phyloP scores from a whole-genome alignment of 352 stramenopile genomes.

The Halophytophthora polymorphica region DNA sequence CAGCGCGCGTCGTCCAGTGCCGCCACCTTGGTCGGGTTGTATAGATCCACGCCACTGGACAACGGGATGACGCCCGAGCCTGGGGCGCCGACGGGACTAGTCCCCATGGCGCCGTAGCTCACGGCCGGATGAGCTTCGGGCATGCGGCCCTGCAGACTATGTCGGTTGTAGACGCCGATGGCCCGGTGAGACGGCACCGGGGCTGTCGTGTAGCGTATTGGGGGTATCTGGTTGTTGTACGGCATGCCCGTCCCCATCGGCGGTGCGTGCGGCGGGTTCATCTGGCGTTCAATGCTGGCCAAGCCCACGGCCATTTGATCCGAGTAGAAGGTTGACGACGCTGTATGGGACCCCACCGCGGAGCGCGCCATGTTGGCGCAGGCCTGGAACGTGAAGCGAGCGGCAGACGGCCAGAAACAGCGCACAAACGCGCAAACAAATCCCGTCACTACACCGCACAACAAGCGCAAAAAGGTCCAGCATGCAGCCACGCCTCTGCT shows the following conservation, averaged over 20 bases:
- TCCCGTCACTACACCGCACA: too few species aligned
- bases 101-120: not conserved
- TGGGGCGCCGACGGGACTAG: conserved; percentile 6
- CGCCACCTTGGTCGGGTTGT: conserved; percentile 24
- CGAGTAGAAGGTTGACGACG: conserved; percentile 55
- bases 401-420: not conserved
- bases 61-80: conserved; percentile 18
- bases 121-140: too few species aligned
- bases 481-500: conserved; percentile 1
- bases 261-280: conserved; percentile 9
- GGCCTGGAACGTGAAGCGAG: too few species aligned
- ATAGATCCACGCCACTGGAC: conserved; percentile 33
- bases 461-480: not conserved
- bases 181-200: too few species aligned
- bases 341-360: conserved; percentile 30
- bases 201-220: too few species aligned
- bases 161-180: too few species aligned
- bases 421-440: not conserved
- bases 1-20: conserved; percentile 50
- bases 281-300: conserved; percentile 50
- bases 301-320: conserved; percentile 45
- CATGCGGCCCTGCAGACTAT: too few species aligned
- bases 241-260: too few species aligned
- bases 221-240: conserved; percentile 2
- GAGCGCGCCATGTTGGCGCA: conserved; percentile 50